Percentiles rank a stretch among this genome's conserved stretches.
These are phyloP conservation scores for Sarocladium brachiariae DNA, from an alignment of 2,329 filamentous ascomycete genomes.

Conservation along the genomic window DNA sequence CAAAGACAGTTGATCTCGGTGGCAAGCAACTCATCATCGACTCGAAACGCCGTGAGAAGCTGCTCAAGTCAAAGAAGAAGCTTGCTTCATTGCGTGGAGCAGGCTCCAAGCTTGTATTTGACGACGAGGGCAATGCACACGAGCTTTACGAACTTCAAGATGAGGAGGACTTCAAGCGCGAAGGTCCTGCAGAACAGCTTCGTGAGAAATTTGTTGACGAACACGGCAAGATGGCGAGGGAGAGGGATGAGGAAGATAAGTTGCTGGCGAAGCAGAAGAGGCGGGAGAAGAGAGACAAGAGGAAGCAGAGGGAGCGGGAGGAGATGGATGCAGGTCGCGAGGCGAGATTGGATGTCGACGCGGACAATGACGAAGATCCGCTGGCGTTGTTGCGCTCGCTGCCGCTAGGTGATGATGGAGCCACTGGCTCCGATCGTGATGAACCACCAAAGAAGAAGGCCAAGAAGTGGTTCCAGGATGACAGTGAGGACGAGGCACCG, in stretches of 20 bases:
- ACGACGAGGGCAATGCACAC: conserved; percentile 83
- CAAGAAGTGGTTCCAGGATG: conserved; percentile 76
- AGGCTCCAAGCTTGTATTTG: conserved; percentile 79
- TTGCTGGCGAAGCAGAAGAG: conserved; percentile 69
- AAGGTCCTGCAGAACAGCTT: conserved; percentile 70
- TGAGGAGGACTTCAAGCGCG: conserved; percentile 70
- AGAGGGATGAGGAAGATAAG: conserved; percentile 80
- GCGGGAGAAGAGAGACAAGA: conserved; percentile 67
- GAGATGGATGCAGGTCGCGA: conserved; percentile 20
- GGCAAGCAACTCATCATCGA: conserved; percentile 75
- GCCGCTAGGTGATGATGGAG: conserved; percentile 31
- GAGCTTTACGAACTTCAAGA: conserved; percentile 82
- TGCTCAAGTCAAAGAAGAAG: conserved; percentile 93
- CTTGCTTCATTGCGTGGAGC: conserved; percentile 84
- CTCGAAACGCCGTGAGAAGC: conserved; percentile 90
- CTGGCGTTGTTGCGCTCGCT: conserved; percentile 52
- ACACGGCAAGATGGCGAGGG: conserved; percentile 63
- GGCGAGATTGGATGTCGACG: conserved; percentile 17
- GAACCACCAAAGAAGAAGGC: conserved; percentile 47
- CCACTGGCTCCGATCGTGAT: conserved; percentile 29
- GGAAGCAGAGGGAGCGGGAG: conserved; percentile 57
- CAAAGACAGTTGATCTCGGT: conserved; percentile 46
- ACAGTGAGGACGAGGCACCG: conserved; percentile 57
- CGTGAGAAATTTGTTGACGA: conserved; percentile 69
- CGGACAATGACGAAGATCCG: conserved; percentile 43